Evolutionary conservation across 129 eudicot species (phyloP).

Genomic region (Helianthus annuus): DNA sequence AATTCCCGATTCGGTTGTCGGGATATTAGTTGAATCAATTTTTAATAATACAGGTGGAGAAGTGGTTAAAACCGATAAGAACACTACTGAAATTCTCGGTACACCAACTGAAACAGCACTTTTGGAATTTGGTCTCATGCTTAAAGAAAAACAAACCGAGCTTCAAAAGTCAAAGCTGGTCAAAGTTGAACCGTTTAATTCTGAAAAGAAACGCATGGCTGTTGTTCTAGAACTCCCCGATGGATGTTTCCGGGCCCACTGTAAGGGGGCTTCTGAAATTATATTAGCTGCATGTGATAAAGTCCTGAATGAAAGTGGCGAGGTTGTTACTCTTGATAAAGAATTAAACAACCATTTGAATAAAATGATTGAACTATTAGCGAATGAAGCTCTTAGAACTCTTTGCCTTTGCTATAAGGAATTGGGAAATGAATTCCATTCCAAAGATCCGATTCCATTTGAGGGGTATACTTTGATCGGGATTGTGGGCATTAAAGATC

Average conservation of each 20-base stretch:
- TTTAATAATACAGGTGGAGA: constrained; percentile 89
- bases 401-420: constrained; percentile 87
- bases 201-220: constrained; percentile 82
- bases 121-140: constrained; percentile 78
- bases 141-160: constrained; percentile 56
- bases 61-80: constrained; percentile 58
- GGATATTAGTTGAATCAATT: constrained; percentile 62
- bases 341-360: constrained; percentile 43
- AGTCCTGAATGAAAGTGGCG: constrained; percentile 54
- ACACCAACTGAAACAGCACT: constrained; percentile 90
- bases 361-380: constrained; percentile 71
- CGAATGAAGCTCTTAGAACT: constrained; percentile 86
- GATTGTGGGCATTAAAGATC: constrained; percentile 94
- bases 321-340: constrained; percentile 63
- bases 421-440: constrained; percentile 49
- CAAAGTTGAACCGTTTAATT: constrained; percentile 89
- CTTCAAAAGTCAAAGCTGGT: constrained; percentile 50
- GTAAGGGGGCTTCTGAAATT: constrained; percentile 93
- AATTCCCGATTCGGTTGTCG: constrained; percentile 56
- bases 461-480: constrained; percentile 83
- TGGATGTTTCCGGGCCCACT: constrained; percentile 64
- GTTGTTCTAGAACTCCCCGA: constrained; percentile 72
- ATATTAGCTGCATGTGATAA: constrained; percentile 78
- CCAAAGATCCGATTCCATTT: constrained; percentile 57
- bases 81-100: constrained; percentile 71